Base-by-base conservation (phyloP, 306 rosid genomes). In the Trifolium subterraneum region DNA sequence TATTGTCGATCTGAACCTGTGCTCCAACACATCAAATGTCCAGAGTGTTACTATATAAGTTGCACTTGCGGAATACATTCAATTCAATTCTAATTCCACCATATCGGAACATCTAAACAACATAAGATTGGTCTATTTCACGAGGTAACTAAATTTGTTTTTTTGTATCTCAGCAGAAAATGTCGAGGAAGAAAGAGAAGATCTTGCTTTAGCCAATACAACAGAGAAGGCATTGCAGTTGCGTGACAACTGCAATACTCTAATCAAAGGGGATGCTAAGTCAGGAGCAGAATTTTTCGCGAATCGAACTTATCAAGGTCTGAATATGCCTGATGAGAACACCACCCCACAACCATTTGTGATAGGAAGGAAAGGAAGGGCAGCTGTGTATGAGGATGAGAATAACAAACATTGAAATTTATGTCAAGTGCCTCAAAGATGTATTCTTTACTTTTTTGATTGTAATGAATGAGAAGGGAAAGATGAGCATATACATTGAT, bases 241-340 rank as follows among this genome's bases (percentile, higher is more conserved):
- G 84, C 88, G 79, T 5, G 85, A 87, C 64, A 85, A 81, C 42
- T 47, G 75, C 7, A 86, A 81, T 71, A 71, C 87, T 69, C 62
- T 90, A 71, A 66, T 68, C 42, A 85, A 86, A 71, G 87, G 88
- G 59, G 78, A 72, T 31, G 92, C 87, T 18, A 86, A 70, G 73
- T 89, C 97, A 56, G 96, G 96, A 74, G 92, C 93, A 10, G 93
- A 91, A 81, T 93, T 85, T 78, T 79, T 93, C 15, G 90, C 86
- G 1, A 41, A 79, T 64, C 84, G 97, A 56, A 88, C 97, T 38
- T 93, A 85, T 79, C 97, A 85, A 67, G 98, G 98, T 55, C 82
- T 93, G 27, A 87, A 84, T 62, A 84, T 88, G n/a, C 70, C 85
- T 8, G 35, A 64, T 3, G 87, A 87, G 48, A 72, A 79, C 60